Conservation (phyloP, 805 yeast species). For the Sugiyamaella boreocaroliniensis region DNA sequence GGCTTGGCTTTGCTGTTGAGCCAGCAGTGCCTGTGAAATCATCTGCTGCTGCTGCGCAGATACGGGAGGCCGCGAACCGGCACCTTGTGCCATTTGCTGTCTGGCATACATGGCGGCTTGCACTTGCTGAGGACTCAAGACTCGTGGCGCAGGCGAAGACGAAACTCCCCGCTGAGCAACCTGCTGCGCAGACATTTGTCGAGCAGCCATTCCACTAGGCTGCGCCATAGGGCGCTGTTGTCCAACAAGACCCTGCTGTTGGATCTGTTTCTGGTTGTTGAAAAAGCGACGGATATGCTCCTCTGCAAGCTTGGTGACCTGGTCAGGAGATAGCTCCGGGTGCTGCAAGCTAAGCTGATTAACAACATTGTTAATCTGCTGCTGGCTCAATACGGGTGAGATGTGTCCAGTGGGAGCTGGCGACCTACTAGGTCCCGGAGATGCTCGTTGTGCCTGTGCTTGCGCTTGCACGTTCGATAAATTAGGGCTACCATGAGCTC, state of each 20-base stretch:
- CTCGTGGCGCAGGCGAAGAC: not conserved
- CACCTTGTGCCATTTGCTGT: not conserved
- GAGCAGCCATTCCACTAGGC: not conserved
- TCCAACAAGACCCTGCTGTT: conserved; percentile 12
- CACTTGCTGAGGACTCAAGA: conserved; percentile 6
- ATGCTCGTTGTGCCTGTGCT: conserved; percentile 1
- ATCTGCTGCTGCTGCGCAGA: conserved; percentile 15
- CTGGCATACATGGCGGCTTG: conserved; percentile 7
- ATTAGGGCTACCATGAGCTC: conserved; percentile 32
- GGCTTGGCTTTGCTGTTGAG: conserved; percentile 17
- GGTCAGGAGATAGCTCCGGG: conserved; percentile 29
- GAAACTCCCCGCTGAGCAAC: not conserved
- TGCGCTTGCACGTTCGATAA: conserved; percentile 15
- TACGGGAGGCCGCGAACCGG: not conserved
- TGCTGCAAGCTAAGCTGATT: conserved; percentile 23
- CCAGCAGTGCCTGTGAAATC: conserved; percentile 6
- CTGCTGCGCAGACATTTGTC: conserved; percentile 6
- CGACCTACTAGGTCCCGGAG: conserved; percentile 22
- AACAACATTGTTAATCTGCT: conserved; percentile 20
- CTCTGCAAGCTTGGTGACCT: conserved; percentile 28
- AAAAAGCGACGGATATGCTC: conserved; percentile 28
- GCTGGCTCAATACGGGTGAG: conserved; percentile 13
- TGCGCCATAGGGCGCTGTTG: conserved; percentile 11
- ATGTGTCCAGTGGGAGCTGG: conserved; percentile 15
- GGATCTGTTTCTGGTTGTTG: conserved; percentile 22